A percentile compares a stretch with the other conserved stretches of the same genome.
Conservation (phyloP, 148 eudicot genomes). For the Chenopodium berlandieri region DNA sequence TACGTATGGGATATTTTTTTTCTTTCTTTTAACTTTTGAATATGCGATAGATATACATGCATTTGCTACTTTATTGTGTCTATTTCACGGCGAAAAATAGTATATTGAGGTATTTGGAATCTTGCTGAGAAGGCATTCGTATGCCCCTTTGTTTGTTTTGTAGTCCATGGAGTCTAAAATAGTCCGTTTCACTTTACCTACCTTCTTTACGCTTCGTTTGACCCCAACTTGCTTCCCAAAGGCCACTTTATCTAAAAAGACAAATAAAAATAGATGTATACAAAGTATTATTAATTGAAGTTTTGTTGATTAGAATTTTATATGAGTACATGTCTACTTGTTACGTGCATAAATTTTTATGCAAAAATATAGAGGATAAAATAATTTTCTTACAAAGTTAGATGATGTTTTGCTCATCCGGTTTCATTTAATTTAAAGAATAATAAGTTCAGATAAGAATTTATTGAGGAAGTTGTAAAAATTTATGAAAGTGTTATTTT, state of each 20-base stretch:
- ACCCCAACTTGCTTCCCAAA: constrained; percentile 6
- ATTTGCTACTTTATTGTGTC: neutral
- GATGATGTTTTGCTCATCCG: too few species aligned
- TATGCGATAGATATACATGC: neutral
- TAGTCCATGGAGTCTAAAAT: neutral
- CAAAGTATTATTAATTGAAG: too few species aligned
- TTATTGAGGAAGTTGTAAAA: too few species aligned
- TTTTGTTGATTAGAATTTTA: neutral
- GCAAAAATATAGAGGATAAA: too few species aligned
- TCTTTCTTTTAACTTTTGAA: too few species aligned
- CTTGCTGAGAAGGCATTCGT: constrained; percentile 12
- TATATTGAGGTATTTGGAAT: constrained; percentile 11
- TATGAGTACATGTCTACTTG: neutral
- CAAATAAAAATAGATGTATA: neutral
- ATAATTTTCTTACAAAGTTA: too few species aligned
- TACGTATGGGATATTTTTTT: too few species aligned
- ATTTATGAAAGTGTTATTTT: too few species aligned
- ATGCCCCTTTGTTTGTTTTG: constrained; percentile 1
- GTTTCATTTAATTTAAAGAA: too few species aligned
- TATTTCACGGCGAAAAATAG: neutral
- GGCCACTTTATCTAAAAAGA: neutral
- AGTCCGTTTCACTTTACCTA: constrained; percentile 20
- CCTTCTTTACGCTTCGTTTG: neutral
- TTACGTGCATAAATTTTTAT: neutral
- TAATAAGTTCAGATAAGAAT: too few species aligned